A percentile compares a stretch with the other conserved stretches of the same genome.
Evolutionary conservation across 352 stramenopile species (phyloP).

Genomic region (Phytophthora brassicae): DNA sequence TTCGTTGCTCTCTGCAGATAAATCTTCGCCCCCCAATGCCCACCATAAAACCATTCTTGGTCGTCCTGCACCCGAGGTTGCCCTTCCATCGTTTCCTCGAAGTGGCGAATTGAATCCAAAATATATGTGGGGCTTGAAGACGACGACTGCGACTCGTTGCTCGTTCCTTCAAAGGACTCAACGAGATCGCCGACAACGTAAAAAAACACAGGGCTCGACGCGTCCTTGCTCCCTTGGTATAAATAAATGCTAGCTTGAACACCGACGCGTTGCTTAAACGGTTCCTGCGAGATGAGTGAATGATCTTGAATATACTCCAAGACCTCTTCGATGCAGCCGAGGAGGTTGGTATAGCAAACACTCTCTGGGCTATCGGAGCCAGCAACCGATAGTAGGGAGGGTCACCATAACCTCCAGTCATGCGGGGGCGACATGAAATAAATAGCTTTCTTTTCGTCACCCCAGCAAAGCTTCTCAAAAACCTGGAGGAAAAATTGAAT

Average conservation of each 20-base stretch:
- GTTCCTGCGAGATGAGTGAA: not conserved
- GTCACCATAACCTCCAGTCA: not conserved
- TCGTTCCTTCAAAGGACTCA: no score
- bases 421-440: not conserved
- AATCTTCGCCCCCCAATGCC: no score
- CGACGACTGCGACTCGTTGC: no score
- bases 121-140: no score
- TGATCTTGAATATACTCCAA: not conserved
- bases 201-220: not conserved
- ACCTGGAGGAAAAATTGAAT: no score
- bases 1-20: no score
- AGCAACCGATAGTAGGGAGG: not conserved
- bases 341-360: not conserved
- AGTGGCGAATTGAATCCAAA: no score
- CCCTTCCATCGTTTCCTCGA: no score
- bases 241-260: not conserved
- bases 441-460: not conserved
- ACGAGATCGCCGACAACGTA: not conserved
- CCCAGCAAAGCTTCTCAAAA: not conserved
- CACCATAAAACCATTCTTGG: no score
- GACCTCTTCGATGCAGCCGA: not conserved
- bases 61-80: no score
- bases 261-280: not conserved
- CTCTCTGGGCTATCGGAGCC: not conserved
- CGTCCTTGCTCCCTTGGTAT: not conserved